phyloP scores from a whole-genome alignment of 345 rosid genomes.

The Eucalyptus victrix region DNA sequence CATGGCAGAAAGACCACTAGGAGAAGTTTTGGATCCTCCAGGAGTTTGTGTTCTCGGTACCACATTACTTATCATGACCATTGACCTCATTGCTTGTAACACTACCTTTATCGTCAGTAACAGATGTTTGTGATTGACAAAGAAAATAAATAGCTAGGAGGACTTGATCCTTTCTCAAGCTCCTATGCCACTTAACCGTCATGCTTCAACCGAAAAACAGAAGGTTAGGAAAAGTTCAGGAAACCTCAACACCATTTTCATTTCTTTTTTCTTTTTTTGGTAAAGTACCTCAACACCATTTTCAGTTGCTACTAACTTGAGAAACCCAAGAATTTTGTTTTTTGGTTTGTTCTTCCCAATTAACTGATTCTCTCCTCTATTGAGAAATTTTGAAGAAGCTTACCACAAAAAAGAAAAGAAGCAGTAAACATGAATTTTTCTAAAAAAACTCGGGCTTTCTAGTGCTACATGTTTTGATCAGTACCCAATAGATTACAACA shows the following conservation, averaged over 20 bases:
- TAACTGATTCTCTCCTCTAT: not conserved
- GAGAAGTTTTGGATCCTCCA: not conserved
- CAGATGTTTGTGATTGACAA: not conserved
- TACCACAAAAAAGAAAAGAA: too few relatives aligned
- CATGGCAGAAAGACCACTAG: not conserved
- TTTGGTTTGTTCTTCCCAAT: not conserved
- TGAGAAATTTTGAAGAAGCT: not conserved
- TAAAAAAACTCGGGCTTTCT: not conserved
- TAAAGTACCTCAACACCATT: not conserved
- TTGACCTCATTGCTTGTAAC: not conserved
- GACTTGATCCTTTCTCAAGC: not conserved
- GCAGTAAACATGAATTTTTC: not conserved
- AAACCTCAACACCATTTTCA: not conserved
- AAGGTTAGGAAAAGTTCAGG: not conserved
- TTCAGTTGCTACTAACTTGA: not conserved
- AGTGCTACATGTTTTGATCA: not conserved
- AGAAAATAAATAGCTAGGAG: not conserved
- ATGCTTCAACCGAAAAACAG: not conserved
- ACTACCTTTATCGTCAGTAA: not conserved
- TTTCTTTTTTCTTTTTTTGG: too few relatives aligned
- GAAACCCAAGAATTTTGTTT: not conserved
- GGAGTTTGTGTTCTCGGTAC: not conserved
- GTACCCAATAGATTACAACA: not conserved
- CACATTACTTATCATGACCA: not conserved
- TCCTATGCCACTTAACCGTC: not conserved